These are phyloP conservation scores for Solanum ahanhuiri DNA, from an alignment of 257 asterid genomes.

Conservation along the genomic window DNA sequence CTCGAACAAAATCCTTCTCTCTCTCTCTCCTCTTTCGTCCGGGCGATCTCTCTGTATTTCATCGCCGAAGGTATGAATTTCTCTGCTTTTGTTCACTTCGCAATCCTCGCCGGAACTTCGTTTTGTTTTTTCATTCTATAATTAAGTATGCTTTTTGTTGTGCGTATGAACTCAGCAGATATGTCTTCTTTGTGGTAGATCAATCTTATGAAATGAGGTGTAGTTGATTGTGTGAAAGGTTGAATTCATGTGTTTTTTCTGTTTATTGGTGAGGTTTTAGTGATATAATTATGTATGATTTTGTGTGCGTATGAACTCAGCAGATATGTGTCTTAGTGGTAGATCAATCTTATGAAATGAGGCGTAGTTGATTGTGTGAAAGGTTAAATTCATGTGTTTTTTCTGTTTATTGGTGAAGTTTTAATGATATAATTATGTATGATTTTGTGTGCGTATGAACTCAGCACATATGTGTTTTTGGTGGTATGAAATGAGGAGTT, in stretches of 20 bases:
- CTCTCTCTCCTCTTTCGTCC: neutral
- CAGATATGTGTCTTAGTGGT: neutral
- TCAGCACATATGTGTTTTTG: neutral
- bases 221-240: neutral
- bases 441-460: neutral
- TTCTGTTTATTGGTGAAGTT: neutral
- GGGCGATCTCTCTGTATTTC: neutral
- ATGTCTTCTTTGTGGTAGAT: neutral
- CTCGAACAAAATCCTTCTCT: neutral
- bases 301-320: neutral
- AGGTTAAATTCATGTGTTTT: neutral
- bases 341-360: neutral
- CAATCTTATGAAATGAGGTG: neutral
- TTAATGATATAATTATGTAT: neutral
- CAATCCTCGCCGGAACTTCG: neutral
- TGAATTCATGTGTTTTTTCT: neutral
- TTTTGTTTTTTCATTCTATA: neutral
- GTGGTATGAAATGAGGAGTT: neutral
- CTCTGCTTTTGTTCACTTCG: neutral
- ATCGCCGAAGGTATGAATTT: neutral
- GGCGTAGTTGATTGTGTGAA: neutral
- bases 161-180: neutral
- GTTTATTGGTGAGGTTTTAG: neutral
- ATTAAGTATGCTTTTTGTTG: neutral
- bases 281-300: neutral